Percentiles rank a stretch among this genome's conserved stretches.
Conservation (phyloP, 2,329 filamentous ascomycete species). For the Talaromyces sp. region DNA sequence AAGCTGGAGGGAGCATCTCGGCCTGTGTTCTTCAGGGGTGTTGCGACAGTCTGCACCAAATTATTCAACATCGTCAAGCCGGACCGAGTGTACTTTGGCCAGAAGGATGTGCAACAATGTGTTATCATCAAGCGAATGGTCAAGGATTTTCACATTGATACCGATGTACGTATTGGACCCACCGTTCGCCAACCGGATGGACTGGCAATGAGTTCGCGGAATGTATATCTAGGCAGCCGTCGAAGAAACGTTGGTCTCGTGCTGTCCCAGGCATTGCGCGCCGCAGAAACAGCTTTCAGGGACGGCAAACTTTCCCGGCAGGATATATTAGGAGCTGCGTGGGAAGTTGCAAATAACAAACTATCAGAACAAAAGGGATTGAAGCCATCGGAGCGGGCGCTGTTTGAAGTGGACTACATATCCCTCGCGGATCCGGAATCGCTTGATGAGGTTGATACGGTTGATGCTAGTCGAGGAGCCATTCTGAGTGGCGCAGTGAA, state of each 20-base stretch:
- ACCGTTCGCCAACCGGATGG: constrained; percentile 78
- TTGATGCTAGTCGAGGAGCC: constrained; percentile 69
- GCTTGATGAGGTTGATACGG: constrained; percentile 69
- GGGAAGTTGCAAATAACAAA: constrained; percentile 54
- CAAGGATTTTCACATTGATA: constrained; percentile 77
- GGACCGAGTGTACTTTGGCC: constrained; percentile 84
- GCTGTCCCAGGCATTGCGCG: constrained; percentile 64
- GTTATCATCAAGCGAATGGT: constrained; percentile 85
- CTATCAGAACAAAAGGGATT: constrained; percentile 62
- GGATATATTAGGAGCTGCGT: constrained; percentile 70
- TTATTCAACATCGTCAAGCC: constrained; percentile 79
- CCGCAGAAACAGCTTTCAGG: constrained; percentile 66
- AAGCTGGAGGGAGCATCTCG: constrained; percentile 80
- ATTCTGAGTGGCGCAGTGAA: constrained; percentile 88
- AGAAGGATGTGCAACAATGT: constrained; percentile 97
- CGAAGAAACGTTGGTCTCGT: constrained; percentile 70
- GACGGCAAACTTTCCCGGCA: constrained; percentile 54
- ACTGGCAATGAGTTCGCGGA: constrained; percentile 85
- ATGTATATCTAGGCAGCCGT: constrained; percentile 81
- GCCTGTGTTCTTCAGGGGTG: constrained; percentile 93
- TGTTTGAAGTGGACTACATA: constrained; percentile 86
- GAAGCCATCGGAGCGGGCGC: constrained; percentile 58
- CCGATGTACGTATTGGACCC: constrained; percentile 67
- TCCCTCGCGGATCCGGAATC: constrained; percentile 82
- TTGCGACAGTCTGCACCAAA: constrained; percentile 95